Base-by-base conservation (phyloP, 108 stramenopile species). In the Stephanodiscus triporus region DNA sequence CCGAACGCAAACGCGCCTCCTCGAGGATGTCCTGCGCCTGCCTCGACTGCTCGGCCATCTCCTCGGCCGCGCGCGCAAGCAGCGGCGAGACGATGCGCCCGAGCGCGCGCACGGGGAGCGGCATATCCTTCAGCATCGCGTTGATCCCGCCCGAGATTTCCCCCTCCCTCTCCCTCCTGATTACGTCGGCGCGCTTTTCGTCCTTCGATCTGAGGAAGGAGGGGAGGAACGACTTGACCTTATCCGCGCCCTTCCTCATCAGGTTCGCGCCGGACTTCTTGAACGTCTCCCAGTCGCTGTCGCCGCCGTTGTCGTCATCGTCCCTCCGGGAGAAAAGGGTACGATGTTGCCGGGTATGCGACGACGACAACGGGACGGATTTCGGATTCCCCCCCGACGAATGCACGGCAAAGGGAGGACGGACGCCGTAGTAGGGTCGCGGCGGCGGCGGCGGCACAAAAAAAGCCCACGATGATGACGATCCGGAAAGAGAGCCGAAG, bases 61-160 rank as follows among this genome's bases (percentile, higher is more conserved):
- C 66, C 42, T 94, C 85, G 5, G 86, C 88, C 55, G 88, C 40
- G 7, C 45, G 71, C 9, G 83, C 79, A 40, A 94, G 24, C 24
- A 94, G 10, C 4, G 88, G 88, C 42, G 84, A 78, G 9, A 89
- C 68, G 75, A 88, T 77, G 19, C 75, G 68, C 13, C 90, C 93
- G 56, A 90, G 62, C 68, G 90, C 77, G 13, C 91, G 87, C 38
- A 94, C 54, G 14, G 84, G 80, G 23, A 91, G 70, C 24, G 93
- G 93, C 36, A 88, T 76, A 78, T 89, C 93, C 63, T 85, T 85
- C 0, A 94, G 69, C 49, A 89, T 65, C 53, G 79, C 66, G 29
- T 81, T 56, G 6, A 92, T 42, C 17, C 85, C 83, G 16, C 86
- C 82, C 30, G 62, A 66, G 38, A 93, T 78, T 62, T 89, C 78